Percentiles rank a stretch among this genome's conserved stretches.
phyloP scores from a whole-genome alignment of 2,329 filamentous ascomycete species.

The Paraphoma sp. region DNA sequence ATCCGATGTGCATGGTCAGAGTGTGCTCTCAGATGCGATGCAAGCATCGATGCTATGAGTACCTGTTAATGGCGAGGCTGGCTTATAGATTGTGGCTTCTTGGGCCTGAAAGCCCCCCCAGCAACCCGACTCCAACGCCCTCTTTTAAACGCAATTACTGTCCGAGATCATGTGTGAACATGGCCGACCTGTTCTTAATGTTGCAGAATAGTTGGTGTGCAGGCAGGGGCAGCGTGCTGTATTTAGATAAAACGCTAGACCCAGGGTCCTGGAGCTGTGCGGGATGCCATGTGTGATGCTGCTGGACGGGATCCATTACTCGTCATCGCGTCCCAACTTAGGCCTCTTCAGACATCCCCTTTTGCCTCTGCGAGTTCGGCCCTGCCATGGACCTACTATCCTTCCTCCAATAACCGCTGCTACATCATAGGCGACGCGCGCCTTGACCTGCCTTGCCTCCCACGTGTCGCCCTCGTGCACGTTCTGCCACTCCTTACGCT shows the following conservation, averaged over 20 bases:
- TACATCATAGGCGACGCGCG: constrained; percentile 10
- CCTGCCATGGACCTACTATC: constrained; percentile 22
- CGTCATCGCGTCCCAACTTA: constrained; percentile 26
- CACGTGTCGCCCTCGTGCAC: constrained; percentile 24
- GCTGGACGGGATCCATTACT: constrained; percentile 25
- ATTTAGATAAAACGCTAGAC: constrained; percentile 19
- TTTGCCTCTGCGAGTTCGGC: constrained; percentile 15
- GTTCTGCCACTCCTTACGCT: constrained; percentile 25
- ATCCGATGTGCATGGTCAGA: too few relatives aligned
- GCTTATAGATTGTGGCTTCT: neutral
- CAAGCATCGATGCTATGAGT: neutral
- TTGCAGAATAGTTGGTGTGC: neutral
- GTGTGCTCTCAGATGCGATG: too few relatives aligned
- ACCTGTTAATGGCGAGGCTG: neutral
- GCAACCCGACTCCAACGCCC: neutral
- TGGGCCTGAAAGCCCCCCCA: neutral
- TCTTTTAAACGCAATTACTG: neutral
- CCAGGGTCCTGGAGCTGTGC: constrained; percentile 23
- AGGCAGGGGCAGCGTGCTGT: constrained; percentile 14
- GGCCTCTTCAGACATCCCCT: constrained; percentile 19
- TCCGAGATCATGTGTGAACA: too few relatives aligned
- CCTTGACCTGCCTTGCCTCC: constrained; percentile 16
- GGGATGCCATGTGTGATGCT: constrained; percentile 25
- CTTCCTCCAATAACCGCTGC: constrained; percentile 10
- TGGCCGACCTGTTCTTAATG: neutral